A percentile compares a stretch with the other conserved stretches of the same genome.
These are phyloP conservation scores for Aspergillus fumigatus DNA, from an alignment of 2,329 filamentous ascomycete genomes.

Conservation along the genomic window DNA sequence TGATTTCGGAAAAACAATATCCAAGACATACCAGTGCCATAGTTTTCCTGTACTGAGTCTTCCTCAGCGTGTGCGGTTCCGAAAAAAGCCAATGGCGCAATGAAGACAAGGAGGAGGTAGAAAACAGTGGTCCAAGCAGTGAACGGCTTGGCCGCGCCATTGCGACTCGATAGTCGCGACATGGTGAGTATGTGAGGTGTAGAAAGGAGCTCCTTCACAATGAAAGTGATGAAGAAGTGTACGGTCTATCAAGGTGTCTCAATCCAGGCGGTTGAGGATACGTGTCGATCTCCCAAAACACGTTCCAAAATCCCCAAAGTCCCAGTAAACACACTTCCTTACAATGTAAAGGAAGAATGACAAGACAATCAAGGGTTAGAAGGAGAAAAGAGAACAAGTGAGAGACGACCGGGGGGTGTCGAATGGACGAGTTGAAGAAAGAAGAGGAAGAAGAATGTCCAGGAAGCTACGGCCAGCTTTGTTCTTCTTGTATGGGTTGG, in stretches of 20 bases:
- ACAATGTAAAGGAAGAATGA: slow-evolving; percentile 6
- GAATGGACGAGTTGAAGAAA: slow-evolving; percentile 10
- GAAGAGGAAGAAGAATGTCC: slow-evolving; percentile 6
- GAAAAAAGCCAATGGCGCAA: slow-evolving; percentile 77
- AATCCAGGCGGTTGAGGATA: background rate
- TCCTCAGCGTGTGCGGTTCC: slow-evolving; percentile 68
- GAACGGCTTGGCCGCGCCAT: slow-evolving; percentile 65
- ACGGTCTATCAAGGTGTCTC: background rate
- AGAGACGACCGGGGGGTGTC: slow-evolving; percentile 10
- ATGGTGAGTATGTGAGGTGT: slow-evolving; percentile 40
- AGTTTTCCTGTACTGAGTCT: slow-evolving; percentile 67
- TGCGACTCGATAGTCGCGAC: slow-evolving; percentile 53
- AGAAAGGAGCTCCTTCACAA: slow-evolving; percentile 10
- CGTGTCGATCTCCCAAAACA: background rate
- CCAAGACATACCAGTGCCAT: slow-evolving; percentile 61
- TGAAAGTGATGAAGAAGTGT: background rate
- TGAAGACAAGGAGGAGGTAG: slow-evolving; percentile 86
- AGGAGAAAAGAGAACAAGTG: slow-evolving; percentile 15
- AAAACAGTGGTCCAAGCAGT: slow-evolving; percentile 77
- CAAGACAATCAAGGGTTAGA: slow-evolving; percentile 13
- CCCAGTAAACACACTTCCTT: slow-evolving; percentile 8
- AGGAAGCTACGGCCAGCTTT: slow-evolving; percentile 16
- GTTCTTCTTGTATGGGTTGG: slow-evolving; percentile 29
- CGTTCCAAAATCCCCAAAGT: background rate
- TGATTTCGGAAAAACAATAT: background rate